Conservation (phyloP, 306 rosid genomes). For the Fragaria ananassa region DNA sequence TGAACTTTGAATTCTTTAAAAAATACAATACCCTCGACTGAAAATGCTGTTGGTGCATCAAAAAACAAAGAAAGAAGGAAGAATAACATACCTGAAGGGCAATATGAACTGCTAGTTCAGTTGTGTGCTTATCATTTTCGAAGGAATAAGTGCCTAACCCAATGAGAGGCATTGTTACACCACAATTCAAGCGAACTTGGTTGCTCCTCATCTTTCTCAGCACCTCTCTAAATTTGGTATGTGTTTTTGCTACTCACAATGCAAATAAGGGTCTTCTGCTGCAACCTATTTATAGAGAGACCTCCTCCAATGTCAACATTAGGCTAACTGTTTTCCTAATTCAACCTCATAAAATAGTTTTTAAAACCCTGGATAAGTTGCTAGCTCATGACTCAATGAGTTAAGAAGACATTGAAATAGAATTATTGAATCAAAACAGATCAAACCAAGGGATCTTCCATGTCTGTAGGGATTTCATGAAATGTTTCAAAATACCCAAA, state of each 20-base stretch:
- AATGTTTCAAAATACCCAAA: slow-evolving; percentile 30
- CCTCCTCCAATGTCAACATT: slow-evolving; percentile 29
- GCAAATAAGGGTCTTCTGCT: slow-evolving; percentile 25
- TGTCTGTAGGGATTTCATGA: slow-evolving; percentile 62
- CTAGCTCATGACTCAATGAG: slow-evolving; percentile 1
- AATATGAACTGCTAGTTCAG: slow-evolving; percentile 63
- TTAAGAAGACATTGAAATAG: slow-evolving; percentile 19
- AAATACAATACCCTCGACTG: no score
- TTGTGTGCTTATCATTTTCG: slow-evolving; percentile 51
- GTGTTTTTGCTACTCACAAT: slow-evolving; percentile 24
- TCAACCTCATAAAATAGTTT: slow-evolving; percentile 22
- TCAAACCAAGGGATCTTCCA: slow-evolving; percentile 64
- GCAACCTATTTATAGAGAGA: slow-evolving; percentile 41
- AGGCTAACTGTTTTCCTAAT: slow-evolving; percentile 18
- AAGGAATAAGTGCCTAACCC: slow-evolving; percentile 83
- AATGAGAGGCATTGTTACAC: slow-evolving; percentile 71
- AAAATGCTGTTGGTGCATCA: background rate
- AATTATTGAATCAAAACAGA: slow-evolving; percentile 39
- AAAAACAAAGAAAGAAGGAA: background rate
- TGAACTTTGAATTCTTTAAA: no score
- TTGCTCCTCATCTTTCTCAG: slow-evolving; percentile 42
- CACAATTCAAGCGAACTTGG: slow-evolving; percentile 65
- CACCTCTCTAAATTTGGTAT: background rate
- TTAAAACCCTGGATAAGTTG: background rate
- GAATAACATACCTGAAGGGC: slow-evolving; percentile 60